These are phyloP conservation scores for Filobasidium floriforme DNA, from an alignment of 768 basidiomycete species.

Conservation along the genomic window DNA sequence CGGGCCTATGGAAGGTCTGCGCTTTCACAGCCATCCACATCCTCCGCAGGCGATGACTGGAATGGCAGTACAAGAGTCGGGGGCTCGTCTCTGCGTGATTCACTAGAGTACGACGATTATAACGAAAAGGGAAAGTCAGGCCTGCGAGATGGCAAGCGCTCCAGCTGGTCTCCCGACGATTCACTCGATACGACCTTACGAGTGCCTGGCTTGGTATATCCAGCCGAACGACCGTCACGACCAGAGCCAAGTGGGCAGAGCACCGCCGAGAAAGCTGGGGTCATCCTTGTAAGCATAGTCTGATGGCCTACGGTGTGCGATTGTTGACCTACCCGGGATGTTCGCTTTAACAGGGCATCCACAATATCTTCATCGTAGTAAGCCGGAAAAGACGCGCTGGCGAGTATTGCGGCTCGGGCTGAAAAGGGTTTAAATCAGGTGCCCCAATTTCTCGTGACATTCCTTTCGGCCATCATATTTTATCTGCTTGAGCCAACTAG, in stretches of 20 bases:
- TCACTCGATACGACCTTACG: too few species aligned
- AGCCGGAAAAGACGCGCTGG: background rate
- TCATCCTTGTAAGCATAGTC: slow-evolving; percentile 63
- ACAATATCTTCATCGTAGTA: slow-evolving; percentile 80
- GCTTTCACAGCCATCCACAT: too few species aligned
- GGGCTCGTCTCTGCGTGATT: too few species aligned
- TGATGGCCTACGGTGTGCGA: background rate
- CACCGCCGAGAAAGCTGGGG: slow-evolving; percentile 70
- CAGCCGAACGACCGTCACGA: too few species aligned
- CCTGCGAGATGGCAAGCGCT: too few species aligned
- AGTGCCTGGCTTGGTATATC: too few species aligned
- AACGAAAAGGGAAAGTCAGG: too few species aligned
- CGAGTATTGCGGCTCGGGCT: background rate
- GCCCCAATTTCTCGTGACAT: slow-evolving; percentile 88
- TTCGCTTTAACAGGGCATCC: slow-evolving; percentile 62
- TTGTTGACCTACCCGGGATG: background rate
- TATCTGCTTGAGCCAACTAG: slow-evolving; percentile 64
- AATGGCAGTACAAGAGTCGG: too few species aligned
- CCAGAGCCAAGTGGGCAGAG: slow-evolving; percentile 13
- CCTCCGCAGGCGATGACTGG: too few species aligned
- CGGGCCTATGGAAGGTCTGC: too few species aligned
- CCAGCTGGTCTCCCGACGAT: too few species aligned
- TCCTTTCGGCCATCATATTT: slow-evolving; percentile 75
- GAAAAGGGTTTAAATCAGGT: slow-evolving; percentile 42
- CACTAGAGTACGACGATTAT: too few species aligned